Conservation (phyloP, 2,329 filamentous ascomycete genomes). For the Diaporthe aspalathi region DNA sequence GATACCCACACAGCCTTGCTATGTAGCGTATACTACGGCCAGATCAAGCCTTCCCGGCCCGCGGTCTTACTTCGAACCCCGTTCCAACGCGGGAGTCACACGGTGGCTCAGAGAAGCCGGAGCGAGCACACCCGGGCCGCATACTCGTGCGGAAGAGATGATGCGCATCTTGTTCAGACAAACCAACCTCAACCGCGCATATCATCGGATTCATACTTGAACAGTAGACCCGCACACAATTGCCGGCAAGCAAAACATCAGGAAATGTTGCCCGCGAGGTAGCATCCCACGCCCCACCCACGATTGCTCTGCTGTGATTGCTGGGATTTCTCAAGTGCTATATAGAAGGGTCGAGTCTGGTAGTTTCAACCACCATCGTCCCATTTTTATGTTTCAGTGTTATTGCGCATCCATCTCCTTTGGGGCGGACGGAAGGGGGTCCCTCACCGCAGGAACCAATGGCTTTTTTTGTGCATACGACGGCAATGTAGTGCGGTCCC, state of each 20-base stretch:
- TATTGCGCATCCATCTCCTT: constrained; percentile 22
- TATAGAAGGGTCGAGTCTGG: not conserved
- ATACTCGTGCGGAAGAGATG: not conserved
- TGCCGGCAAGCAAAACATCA: not conserved
- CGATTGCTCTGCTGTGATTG: not conserved
- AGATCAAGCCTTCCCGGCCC: constrained; percentile 7
- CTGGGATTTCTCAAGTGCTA: constrained; percentile 6
- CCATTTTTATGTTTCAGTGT: constrained; percentile 8
- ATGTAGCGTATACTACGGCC: not conserved
- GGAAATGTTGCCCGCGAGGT: not conserved
- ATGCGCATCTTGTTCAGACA: not conserved
- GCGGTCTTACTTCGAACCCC: not conserved
- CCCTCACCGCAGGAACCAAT: not conserved
- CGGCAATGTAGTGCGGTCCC: not conserved
- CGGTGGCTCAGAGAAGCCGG: not conserved
- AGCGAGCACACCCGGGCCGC: not conserved
- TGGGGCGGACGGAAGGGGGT: not conserved
- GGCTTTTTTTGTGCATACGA: not conserved
- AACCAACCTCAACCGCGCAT: too few species aligned
- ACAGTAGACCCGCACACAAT: not conserved
- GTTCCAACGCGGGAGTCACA: not conserved
- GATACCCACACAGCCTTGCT: not conserved
- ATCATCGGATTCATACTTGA: not conserved
- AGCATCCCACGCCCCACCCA: not conserved
- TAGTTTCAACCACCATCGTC: not conserved